Base-by-base conservation (phyloP, 352 stramenopile genomes). In the Thraustochytrium sp. region DNA sequence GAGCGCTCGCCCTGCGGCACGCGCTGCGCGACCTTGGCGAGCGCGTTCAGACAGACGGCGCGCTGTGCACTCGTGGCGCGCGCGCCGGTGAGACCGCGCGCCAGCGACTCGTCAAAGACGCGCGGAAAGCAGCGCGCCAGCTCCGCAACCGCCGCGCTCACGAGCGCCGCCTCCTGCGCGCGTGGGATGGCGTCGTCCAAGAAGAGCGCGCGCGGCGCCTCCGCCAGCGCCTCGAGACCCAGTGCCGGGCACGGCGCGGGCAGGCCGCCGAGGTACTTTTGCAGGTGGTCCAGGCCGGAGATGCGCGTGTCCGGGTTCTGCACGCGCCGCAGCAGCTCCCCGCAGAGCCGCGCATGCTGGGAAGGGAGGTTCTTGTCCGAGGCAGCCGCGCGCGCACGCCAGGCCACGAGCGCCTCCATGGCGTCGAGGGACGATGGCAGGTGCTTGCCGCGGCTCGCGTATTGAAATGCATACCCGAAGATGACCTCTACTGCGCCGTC, bases 261-360 rank as follows among this genome's bases (percentile, higher is more conserved):
- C 11, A 61, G 31, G 16, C 23, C 9, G 44, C 34, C 53, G 31
- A 80, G n/a, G 46, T 65, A 80, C 8, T 44, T 42, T 44, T 80
- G 68, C 31, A 80, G 23, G 51, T 80, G 68, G 38, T 80, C 68
- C 38, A 80, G 68, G n/a, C 65, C 68, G 13, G 68, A 80, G n/a
- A 80, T 80, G 16, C 68, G 68, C 34, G 68, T 48, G 13, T 16
- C 34, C 23, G 31, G 18, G 18, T 61, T 51, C 23, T 13, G 16
- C 8, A 63, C 34, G 53, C 68, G 68, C 21, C 31, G 18, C 18
- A 64, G 34, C 5, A 80, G 16, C 46, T 80, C 68, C 3, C 18
- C 38, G 48, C 68, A 61, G 34, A 80, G 68, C 1, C 68, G 34
- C 23, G 26, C 46, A 34, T 65, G 53, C 51, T 80, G 68, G 9